Evolutionary conservation across 2,329 filamentous ascomycete genomes (phyloP).

Genomic region (Penicillium sp.): DNA sequence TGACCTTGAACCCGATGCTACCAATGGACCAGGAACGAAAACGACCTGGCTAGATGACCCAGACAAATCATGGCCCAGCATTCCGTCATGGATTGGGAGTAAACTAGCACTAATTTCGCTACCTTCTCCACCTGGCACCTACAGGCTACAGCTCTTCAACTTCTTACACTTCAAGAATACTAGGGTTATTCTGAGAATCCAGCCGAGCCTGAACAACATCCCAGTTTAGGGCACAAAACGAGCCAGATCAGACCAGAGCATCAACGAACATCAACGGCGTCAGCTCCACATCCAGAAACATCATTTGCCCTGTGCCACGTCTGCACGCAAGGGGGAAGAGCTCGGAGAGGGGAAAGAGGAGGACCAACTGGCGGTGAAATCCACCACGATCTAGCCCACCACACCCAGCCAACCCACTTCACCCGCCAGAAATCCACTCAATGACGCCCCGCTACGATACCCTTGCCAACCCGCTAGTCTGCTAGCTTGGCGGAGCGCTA

Average conservation of each 20-base stretch:
- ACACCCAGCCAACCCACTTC: neutral
- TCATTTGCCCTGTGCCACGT: neutral
- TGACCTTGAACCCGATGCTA: neutral
- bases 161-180: neutral
- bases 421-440: neutral
- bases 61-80: neutral
- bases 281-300: neutral
- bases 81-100: neutral
- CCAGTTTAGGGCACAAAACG: neutral
- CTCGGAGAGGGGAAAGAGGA: constrained; percentile 18
- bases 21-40: neutral
- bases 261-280: neutral
- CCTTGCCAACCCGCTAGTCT: neutral
- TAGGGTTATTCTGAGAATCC: neutral
- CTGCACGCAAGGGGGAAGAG: constrained; percentile 4
- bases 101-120: neutral
- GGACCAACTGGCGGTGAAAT: constrained; percentile 32
- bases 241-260: neutral
- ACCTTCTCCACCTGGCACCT: neutral
- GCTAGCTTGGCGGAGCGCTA: constrained; percentile 17
- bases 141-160: neutral
- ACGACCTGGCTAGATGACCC: neutral
- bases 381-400: constrained; percentile 25
- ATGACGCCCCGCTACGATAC: neutral
- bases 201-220: neutral